Conservation (phyloP, 305 asterid genomes). For the Fraxinus dipetala region DNA sequence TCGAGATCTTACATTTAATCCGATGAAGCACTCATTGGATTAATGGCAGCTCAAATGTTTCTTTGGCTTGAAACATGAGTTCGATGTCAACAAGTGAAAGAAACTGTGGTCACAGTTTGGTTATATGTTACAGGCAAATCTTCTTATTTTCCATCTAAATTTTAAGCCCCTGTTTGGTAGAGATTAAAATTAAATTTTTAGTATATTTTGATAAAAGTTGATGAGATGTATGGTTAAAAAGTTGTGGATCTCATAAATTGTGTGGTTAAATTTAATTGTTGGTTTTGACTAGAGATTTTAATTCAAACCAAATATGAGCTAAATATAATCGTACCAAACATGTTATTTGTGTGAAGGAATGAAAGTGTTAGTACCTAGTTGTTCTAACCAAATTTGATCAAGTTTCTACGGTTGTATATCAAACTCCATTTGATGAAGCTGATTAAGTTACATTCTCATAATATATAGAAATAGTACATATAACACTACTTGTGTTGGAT, state of each 20-base stretch:
- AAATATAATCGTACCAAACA: neutral
- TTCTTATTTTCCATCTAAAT: neutral
- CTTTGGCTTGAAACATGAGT: neutral
- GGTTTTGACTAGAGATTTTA: too few relatives aligned
- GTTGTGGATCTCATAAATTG: too few relatives aligned
- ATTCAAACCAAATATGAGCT: too few relatives aligned
- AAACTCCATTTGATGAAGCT: neutral
- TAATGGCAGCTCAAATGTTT: neutral
- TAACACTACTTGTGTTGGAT: neutral
- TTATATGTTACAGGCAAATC: neutral
- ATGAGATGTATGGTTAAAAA: too few relatives aligned
- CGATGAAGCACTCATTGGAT: neutral
- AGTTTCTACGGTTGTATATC: neutral
- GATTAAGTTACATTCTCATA: neutral
- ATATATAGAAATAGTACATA: neutral
- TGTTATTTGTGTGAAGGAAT: neutral
- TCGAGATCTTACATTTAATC: neutral
- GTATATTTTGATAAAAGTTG: too few relatives aligned
- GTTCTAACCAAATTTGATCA: neutral
- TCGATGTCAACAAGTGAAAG: neutral
- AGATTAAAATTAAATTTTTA: too few relatives aligned
- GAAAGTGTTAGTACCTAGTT: neutral
- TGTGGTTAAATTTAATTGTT: too few relatives aligned
- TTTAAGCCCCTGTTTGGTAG: neutral
- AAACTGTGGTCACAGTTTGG: neutral